These are phyloP conservation scores for Colletotrichum liriopes DNA, from an alignment of 2,329 filamentous ascomycete species.

Conservation along the genomic window DNA sequence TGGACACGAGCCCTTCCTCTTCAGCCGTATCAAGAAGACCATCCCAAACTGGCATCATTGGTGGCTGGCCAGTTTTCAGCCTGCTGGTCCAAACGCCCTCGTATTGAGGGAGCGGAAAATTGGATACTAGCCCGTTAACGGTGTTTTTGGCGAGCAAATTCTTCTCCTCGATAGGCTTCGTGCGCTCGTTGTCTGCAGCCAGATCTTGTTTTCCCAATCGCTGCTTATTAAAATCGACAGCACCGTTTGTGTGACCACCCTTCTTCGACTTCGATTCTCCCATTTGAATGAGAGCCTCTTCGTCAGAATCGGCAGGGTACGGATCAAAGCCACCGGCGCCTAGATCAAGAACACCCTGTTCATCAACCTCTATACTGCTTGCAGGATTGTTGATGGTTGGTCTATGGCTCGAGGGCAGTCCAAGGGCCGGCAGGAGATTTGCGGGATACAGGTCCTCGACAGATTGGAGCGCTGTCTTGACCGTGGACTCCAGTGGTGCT, in stretches of 20 bases:
- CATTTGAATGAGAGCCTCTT: constrained; percentile 59
- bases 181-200: neutral
- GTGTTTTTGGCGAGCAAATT: constrained; percentile 3
- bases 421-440: constrained; percentile 69
- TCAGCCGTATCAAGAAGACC: constrained; percentile 59
- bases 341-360: constrained; percentile 67
- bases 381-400: constrained; percentile 51
- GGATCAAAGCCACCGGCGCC: constrained; percentile 64
- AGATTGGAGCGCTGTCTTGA: constrained; percentile 87
- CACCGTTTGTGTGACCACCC: neutral
- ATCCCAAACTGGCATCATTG: constrained; percentile 55
- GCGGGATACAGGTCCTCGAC: constrained; percentile 89
- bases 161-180: neutral
- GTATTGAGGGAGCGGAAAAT: constrained; percentile 7
- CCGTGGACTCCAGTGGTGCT: constrained; percentile 65
- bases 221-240: neutral
- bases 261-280: constrained; percentile 27
- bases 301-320: constrained; percentile 69
- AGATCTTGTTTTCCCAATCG: neutral
- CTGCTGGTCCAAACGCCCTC: constrained; percentile 62
- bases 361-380: constrained; percentile 75
- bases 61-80: constrained; percentile 55
- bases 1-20: constrained; percentile 57
- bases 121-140: constrained; percentile 44
- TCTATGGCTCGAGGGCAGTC: constrained; percentile 52